Evolutionary conservation across 768 basidiomycete species (phyloP), one percentile per base, ranked within the genome.

Genomic region (Floccularia luteovirens): DNA sequence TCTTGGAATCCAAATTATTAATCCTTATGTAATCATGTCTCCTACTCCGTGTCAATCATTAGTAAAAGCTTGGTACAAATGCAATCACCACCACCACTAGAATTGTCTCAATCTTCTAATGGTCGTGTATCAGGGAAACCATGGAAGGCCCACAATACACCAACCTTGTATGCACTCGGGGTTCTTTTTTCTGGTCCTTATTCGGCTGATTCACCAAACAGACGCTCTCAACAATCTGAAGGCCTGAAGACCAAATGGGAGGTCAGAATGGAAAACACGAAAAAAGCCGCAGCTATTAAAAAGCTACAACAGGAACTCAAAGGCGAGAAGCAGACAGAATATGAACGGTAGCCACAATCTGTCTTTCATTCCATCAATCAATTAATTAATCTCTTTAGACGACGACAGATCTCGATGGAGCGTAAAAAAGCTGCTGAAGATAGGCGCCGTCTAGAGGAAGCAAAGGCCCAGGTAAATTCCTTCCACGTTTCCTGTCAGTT

Each of bases 341-440:
- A 70, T 34, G 64, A 70, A 45, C 69, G 81, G 86, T 79, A 17
- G 44, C 41, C 60, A 53, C 31, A 20, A 25, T 39, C 17, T 34
- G 28, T 36, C 23, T 5, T 32, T 21, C 13, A 19, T 24, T 12
- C 17, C 24, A 34, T n/a, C 23, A n/a, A 17, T 14, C 24, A 36
- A 19, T 45, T 31, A 21, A 46, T 37, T 31, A 22, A 21, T 22
- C 24, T 36, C 19, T 8, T 37, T 50, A 87, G 86, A 43, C 73
- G 82, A 45, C 67, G 73, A 48, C 76, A 82, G 49, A 70, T 84
- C 39, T 86, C 82, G 0, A 57, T 72, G 38, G 79, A 84, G 49
- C 78, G 88, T 43, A 82, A 75, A 58, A 79, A 67, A 48, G 79
- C 76, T 14, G 77, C 75, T 30, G 85, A 87, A 52, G 89, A 90